Base-by-base conservation (phyloP, 306 rosid species). In the Sindora glabra region DNA sequence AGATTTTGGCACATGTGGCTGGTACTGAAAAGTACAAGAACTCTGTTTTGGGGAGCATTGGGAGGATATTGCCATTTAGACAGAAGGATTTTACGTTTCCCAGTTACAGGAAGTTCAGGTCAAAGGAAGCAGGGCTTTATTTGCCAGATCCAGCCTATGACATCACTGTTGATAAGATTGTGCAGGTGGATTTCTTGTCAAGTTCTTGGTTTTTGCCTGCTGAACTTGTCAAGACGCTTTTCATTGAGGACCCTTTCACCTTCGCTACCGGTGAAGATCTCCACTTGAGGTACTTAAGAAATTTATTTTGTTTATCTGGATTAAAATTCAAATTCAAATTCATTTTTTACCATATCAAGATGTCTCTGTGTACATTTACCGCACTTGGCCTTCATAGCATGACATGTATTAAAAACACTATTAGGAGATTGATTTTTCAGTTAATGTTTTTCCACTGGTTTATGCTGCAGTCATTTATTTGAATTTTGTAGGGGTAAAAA, bases 91-190 rank as follows among this genome's bases (percentile, higher is more conserved):
- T 86, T 51, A 86, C 95, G 1, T 92, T 92, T 44, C 99, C 99
- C 9, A 92, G 97, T 62, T 92, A 92, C 48, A 77, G 96, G 37
- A 92, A 92, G 73, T 92, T 89, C 59, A 64, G 95, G 62, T 92
- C 99, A 3, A 92, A 86, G 62, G 99, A 92, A 61, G 90, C 99
- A 40, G 99, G 99, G 32, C 77, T 92, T 45, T 92, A 92, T 72
- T 79, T 92, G 78, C 99, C 99, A 4, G 97, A 92, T 76, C 99
- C 99, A 37, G 99, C 99, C 58, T 92, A 89, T 65, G 84, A 92
- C 60, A 92, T 92, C 74, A 82, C 90, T 0, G 77, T 89, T 56
- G 86, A 86, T 55, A 86, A 79, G 71, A 82, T 92, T 68, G 95
- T 92, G 68, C 95, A 92, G 94, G 99, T 92, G 10, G 99, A 92